Evolutionary conservation across 1,139 yeast genomes (phyloP).

Genomic region (Yamadazyma atlantica): DNA sequence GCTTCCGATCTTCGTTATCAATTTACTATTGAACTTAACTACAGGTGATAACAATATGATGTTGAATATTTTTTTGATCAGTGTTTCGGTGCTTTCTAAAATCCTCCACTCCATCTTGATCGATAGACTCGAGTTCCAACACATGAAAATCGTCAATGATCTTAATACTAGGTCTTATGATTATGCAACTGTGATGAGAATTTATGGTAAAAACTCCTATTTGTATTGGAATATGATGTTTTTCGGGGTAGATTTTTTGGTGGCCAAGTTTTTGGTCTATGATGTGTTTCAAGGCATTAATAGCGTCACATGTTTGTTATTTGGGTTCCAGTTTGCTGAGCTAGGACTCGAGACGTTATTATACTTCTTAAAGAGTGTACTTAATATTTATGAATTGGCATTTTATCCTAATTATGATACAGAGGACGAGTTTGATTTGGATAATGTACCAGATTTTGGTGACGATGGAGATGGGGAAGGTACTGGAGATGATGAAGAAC

Average conservation of each 20-base stretch:
- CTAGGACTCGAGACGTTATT: constrained; percentile 57
- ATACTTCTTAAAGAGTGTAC: constrained; percentile 45
- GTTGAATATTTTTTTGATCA: constrained; percentile 42
- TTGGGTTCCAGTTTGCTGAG: constrained; percentile 77
- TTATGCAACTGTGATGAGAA: constrained; percentile 30
- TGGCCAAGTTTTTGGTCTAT: constrained; percentile 57
- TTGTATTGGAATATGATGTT: constrained; percentile 41
- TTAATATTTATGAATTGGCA: constrained; percentile 59
- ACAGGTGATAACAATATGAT: constrained; percentile 48
- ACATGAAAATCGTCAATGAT: constrained; percentile 33
- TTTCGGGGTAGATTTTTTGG: constrained; percentile 47
- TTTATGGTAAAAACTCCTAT: constrained; percentile 19
- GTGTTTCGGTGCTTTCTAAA: constrained; percentile 54
- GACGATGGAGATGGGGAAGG: constrained; percentile 26
- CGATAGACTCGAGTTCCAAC: constrained; percentile 61
- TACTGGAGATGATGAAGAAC: constrained; percentile 49
- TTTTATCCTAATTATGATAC: constrained; percentile 20
- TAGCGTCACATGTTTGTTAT: constrained; percentile 53
- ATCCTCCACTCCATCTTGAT: constrained; percentile 72
- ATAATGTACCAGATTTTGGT: constrained; percentile 13
- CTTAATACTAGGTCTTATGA: constrained; percentile 24
- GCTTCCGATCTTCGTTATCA: constrained; percentile 57
- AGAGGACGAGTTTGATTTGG: constrained; percentile 12
- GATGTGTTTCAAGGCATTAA: constrained; percentile 55
- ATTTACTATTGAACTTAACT: constrained; percentile 63